Base-by-base conservation (phyloP, 306 rosid species). In the Fragaria ananassa region DNA sequence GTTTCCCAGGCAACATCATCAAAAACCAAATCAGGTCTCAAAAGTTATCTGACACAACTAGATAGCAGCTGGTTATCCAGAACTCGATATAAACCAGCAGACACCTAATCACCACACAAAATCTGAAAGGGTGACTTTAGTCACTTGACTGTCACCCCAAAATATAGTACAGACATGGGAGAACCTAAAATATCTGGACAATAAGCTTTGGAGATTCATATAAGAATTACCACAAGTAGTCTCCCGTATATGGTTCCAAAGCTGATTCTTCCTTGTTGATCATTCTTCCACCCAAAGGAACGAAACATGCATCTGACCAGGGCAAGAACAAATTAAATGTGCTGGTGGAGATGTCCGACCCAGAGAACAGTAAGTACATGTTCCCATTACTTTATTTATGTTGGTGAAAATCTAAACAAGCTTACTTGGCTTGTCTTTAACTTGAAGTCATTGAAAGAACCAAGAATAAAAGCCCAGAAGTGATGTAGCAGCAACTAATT, bases 141-240 rank as follows among this genome's bases (percentile, higher is more conserved):
- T 42, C 2, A 8, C 46, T 42, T 42, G 46, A 42, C 10, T 42
- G 46, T 42, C 46, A 42, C 46, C 46, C 46, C 46, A 42, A 65
- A 65, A 65, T 67, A 39, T n/a, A 23, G 53, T 18, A 76, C 45
- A 10, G 50, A 34, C 71, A 47, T 2, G 14, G 18, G 51, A 34
- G 15, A 42, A 50, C 8, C 39, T 15, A 42, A 68, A 41, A n/a
- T 27, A 15, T 15, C 21, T 68, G 44, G 21, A 57, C 42, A 41
- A 57, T 14, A 68, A 12, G 23, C 12, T 10, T 10, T 67, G 14
- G 17, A 68, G 8, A 44, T 31, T 18, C 5, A 42, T 8, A 27
- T 29, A 27, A 50, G 64, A 77, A 77, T 56, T 77, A 77, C 80
- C 80, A 5, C 13, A 51, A 29, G 73, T 29, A 58, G 56, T 53